Evolutionary conservation across 2,329 filamentous ascomycete species (phyloP), one percentile per base, ranked within the genome.

Genomic region (Penicillium olsonii): DNA sequence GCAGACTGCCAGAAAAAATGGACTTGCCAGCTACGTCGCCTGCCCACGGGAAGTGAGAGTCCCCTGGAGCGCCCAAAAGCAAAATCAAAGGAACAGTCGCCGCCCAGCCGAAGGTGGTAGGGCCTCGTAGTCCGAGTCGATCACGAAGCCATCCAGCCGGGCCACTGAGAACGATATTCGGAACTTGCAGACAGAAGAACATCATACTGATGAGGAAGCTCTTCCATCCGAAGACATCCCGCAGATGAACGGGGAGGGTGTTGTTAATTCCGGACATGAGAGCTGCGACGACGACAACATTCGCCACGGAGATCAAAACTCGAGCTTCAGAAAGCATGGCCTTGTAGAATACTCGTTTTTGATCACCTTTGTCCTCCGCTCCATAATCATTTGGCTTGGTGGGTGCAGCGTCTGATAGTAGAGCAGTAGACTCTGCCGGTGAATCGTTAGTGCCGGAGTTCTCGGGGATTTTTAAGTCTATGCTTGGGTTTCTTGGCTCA

Each of bases 151-250:
- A 72, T n/a, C 81, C 84, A 1, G 84, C 77, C 0, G 83, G 22
- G 0, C 86, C 85, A 0, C 81, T 79, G 2, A 81, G 53, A 57
- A 87, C 80, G 11, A 79, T 77, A 9, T 45, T 42, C 0, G 85
- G 85, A 6, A 85, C 65, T 29, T 85, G 78, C 26, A 88, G 60
- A 2, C 76, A 69, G 7, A 84, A 70, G 57, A 85, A 84, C 19
- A 83, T 66, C 10, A 84, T 64, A 1, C 82, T 82, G 2, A 79
- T 78, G 0, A 76, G 79, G 0, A 76, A 75, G 0, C 81, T 77
- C 37, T 75, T 69, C 79, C 81, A 85, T 50, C 68, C 61, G 55
- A 85, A 85, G 2, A 72, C 74, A 4, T 69, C 56, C 50, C 77
- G 71, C 8, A 82, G 75, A 53, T 80, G 82, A 1, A 84, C 67